Base-by-base conservation (phyloP, 345 rosid genomes). In the Camelina sativa region DNA sequence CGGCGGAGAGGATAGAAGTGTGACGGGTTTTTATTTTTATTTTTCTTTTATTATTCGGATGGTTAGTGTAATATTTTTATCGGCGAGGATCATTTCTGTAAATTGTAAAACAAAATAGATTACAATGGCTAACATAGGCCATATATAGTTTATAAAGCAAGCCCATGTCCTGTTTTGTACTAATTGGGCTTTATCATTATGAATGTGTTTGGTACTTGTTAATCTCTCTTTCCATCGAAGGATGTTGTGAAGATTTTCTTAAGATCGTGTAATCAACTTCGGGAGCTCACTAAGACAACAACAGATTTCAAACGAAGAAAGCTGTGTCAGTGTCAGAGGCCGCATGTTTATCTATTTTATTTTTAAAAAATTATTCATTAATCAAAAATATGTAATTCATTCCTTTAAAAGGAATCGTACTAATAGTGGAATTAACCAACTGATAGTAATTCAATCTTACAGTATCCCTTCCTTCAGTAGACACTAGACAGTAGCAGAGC, bases 1-100 rank as follows among this genome's bases (percentile, higher is more conserved):
- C 44, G 76, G 76, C 57, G 58, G 58, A 64, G 58, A 55, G 25
- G 28, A 65, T 57, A 15, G 20, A 8, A 59, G 43, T 40, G 43
- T 16, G 61, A 20, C 59, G 16, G 9, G 2, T 19, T 65, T 20
- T 41, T 28, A 43, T 43, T 8, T 3, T 19, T 66, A 7, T 7
- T 13, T 15, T n/a, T n/a, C 0, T 8, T 35, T 57, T 32, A 15
- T 11, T 15, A 15, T 11, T 15, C 67, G 54, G 37, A 44, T 28
- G 54, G 37, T n/a, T 25, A 25, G 20, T 62, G 28, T 48, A 28
- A 17, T 65, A 6, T 11, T 25, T 11, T 65, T 65, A 5, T 8
- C 30, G 30, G 69, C 17, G 8, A 48, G 11, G 11, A 48, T 32
- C 19, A 7, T 47, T 47, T 16, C 43, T 9, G 38, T 43, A 8